A percentile compares a stretch with the other conserved stretches of the same genome.
Evolutionary conservation across 768 basidiomycete genomes (phyloP).

Genomic region (Podaxis sp.): DNA sequence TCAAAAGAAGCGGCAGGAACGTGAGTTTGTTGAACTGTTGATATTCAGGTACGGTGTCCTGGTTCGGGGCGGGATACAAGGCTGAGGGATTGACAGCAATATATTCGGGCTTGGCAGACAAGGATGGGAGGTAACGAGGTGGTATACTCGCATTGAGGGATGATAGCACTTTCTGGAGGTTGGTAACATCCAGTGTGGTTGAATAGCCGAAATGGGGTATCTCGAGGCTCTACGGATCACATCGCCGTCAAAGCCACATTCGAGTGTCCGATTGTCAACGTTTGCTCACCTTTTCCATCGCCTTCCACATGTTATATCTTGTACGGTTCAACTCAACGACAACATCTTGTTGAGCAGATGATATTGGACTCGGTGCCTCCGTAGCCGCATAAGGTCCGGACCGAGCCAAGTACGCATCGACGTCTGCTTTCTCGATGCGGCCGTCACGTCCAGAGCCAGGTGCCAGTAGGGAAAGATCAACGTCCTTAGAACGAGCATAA

Average conservation of each 20-base stretch:
- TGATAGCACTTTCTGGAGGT: conserved; percentile 62
- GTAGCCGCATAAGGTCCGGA: conserved; percentile 14
- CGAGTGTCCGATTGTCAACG: neutral
- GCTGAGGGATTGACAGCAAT: conserved; percentile 38
- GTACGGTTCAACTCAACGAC: conserved; percentile 76
- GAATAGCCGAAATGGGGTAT: conserved; percentile 89
- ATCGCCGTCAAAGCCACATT: neutral
- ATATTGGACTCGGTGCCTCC: conserved; percentile 16
- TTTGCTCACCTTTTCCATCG: conserved; percentile 72
- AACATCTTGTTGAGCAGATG: conserved; percentile 38
- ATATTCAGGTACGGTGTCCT: conserved; percentile 45
- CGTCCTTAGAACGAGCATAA: conserved; percentile 63
- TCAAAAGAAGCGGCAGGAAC: conserved; percentile 81
- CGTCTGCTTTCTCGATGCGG: conserved; percentile 71
- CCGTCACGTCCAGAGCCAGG: conserved; percentile 77
- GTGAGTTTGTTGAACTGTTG: conserved; percentile 68
- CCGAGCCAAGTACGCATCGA: conserved; percentile 57
- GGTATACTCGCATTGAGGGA: conserved; percentile 72
- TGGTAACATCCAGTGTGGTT: conserved; percentile 73
- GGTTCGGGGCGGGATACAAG: conserved; percentile 37
- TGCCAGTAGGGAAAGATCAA: conserved; percentile 56
- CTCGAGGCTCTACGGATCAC: conserved; percentile 61
- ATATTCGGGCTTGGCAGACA: conserved; percentile 17
- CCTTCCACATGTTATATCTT: conserved; percentile 85
- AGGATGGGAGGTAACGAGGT: conserved; percentile 39